Conservation (phyloP, 2,329 filamentous ascomycete genomes). For the Lizonia empirigonia region DNA sequence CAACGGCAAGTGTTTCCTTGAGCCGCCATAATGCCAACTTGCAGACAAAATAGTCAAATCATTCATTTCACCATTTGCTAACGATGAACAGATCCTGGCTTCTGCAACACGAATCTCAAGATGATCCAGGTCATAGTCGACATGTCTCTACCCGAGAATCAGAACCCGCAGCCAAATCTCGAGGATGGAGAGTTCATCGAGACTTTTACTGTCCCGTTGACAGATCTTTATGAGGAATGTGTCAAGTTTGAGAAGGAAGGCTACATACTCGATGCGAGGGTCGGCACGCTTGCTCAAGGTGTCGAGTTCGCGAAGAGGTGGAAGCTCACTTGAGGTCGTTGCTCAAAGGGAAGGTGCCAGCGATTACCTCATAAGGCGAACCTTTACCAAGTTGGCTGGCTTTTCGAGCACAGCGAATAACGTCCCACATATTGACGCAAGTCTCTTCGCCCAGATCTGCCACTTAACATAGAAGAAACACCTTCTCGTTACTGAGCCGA, state of each 20-base stretch:
- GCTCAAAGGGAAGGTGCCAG: no score
- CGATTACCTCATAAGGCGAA: no score
- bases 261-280: slow-evolving; percentile 78
- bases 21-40: neutral
- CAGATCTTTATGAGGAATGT: slow-evolving; percentile 68
- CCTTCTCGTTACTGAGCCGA: slow-evolving; percentile 9
- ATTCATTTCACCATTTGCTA: neutral
- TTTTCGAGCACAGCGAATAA: no score
- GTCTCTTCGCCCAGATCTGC: slow-evolving; percentile 12
- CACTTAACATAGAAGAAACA: slow-evolving; percentile 7
- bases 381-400: no score
- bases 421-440: no score
- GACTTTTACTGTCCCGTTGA: slow-evolving; percentile 71
- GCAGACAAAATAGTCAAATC: no score
- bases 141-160: slow-evolving; percentile 70
- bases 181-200: slow-evolving; percentile 86
- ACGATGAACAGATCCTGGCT: slow-evolving; percentile 44
- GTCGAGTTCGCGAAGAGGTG: slow-evolving; percentile 70
- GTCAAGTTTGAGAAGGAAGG: slow-evolving; percentile 71
- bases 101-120: slow-evolving; percentile 53
- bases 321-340: slow-evolving; percentile 22
- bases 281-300: slow-evolving; percentile 78
- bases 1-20: slow-evolving; percentile 44
- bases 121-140: slow-evolving; percentile 78
- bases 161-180: slow-evolving; percentile 68